A percentile compares a stretch with the other conserved stretches of the same genome.
These are phyloP conservation scores for Rubus idaeus DNA, from an alignment of 306 rosid genomes.

Conservation along the genomic window DNA sequence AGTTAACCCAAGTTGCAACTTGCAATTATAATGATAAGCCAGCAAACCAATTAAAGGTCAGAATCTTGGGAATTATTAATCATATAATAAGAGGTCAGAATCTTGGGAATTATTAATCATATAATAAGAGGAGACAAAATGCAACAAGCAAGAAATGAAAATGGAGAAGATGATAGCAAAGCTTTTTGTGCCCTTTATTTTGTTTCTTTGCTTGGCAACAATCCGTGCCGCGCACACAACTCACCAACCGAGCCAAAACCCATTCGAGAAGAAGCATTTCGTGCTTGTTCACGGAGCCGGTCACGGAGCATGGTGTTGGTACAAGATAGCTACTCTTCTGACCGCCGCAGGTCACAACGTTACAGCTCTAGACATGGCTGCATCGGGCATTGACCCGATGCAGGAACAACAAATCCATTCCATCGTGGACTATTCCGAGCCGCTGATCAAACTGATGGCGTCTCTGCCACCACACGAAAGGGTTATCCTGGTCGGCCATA, in stretches of 20 bases:
- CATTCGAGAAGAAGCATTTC: conserved; percentile 16
- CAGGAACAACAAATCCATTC: conserved; percentile 17
- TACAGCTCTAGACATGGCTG: conserved; percentile 14
- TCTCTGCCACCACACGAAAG: conserved; percentile 8
- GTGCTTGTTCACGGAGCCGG: conserved; percentile 47
- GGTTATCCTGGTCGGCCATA: too few relatives aligned
- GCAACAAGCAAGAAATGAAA: background rate
- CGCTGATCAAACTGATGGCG: conserved; percentile 34
- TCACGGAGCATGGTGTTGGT: conserved; percentile 61
- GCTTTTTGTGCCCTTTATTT: background rate
- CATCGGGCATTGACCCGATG: conserved; percentile 42
- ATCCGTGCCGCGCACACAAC: background rate
- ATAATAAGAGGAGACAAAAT: background rate
- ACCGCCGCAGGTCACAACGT: background rate
- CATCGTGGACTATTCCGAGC: conserved; percentile 30
- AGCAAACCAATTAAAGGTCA: too few relatives aligned
- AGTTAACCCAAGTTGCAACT: background rate
- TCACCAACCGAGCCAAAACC: background rate
- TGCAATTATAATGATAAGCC: too few relatives aligned
- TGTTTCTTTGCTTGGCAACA: background rate
- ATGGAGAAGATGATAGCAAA: background rate
- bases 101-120: too few relatives aligned
- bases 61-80: too few relatives aligned
- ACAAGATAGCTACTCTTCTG: conserved; percentile 29
- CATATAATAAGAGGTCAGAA: too few relatives aligned